phyloP scores from a whole-genome alignment of 345 rosid species.

The Leavenworthia alabamica region DNA sequence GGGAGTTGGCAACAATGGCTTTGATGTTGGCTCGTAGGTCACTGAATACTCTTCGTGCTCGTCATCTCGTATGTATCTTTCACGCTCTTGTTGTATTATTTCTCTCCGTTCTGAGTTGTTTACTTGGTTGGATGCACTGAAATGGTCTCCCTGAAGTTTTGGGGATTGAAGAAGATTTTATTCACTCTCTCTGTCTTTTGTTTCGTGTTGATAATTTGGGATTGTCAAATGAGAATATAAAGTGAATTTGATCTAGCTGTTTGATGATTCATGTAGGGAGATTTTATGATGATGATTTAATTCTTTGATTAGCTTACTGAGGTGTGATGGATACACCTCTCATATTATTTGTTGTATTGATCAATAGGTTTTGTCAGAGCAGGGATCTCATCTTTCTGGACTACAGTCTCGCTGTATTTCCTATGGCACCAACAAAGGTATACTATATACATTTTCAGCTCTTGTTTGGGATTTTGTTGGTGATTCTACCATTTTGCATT shows the following conservation, averaged over 20 bases:
- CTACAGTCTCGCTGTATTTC: slow-evolving; percentile 41
- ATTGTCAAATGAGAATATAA: neutral
- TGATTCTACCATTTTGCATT: neutral
- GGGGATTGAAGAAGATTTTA: neutral
- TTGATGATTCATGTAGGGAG: neutral
- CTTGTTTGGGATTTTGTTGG: neutral
- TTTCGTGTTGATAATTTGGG: neutral
- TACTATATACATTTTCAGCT: neutral
- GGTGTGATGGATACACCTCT: neutral
- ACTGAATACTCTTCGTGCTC: slow-evolving; percentile 53
- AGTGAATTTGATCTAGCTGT: neutral
- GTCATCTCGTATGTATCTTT: slow-evolving; percentile 47
- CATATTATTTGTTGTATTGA: neutral
- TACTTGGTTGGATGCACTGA: no score
- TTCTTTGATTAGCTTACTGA: neutral
- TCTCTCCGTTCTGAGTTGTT: no score
- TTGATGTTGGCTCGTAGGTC: slow-evolving; percentile 83
- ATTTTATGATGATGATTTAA: neutral
- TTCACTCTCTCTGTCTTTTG: neutral
- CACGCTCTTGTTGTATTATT: no score
- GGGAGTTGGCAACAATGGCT: slow-evolving; percentile 41
- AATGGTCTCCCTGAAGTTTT: no score
- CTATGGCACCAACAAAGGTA: slow-evolving; percentile 61
- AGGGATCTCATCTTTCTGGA: slow-evolving; percentile 40
- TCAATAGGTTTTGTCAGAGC: slow-evolving; percentile 53